phyloP scores from a whole-genome alignment of 75 land plant genomes.

The Sequoia sempervirens region DNA sequence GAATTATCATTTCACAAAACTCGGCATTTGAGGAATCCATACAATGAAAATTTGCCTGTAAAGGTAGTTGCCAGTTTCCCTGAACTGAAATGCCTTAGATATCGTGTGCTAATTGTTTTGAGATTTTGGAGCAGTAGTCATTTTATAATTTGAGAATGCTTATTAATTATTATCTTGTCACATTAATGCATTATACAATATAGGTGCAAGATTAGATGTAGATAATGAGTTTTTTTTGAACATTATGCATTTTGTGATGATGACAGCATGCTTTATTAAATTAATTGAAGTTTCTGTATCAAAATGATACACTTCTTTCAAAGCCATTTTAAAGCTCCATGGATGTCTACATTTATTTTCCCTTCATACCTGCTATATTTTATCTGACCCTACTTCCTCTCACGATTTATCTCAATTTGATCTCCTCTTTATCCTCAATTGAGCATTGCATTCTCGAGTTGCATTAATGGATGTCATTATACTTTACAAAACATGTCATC shows the following conservation, averaged over 20 bases:
- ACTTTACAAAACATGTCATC: not conserved
- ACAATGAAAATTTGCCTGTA: slow-evolving; percentile 96
- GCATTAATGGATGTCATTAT: not conserved
- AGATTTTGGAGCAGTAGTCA: not conserved
- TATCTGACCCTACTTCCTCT: not conserved
- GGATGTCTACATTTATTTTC: not conserved
- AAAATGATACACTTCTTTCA: not conserved
- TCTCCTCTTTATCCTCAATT: not conserved
- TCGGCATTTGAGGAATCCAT: slow-evolving; percentile 91
- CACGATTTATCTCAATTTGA: not conserved
- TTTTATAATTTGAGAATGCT: not conserved
- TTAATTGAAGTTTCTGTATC: not conserved
- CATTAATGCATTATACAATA: not conserved
- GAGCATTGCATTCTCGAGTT: not conserved
- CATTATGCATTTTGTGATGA: not conserved
- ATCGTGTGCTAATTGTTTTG: not conserved
- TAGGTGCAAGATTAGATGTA: not conserved
- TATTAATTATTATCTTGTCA: not conserved
- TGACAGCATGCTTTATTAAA: not conserved
- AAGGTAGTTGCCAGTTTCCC: slow-evolving; percentile 49
- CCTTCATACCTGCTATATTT: not conserved
- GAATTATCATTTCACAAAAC: slow-evolving; percentile 97
- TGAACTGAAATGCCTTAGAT: not conserved
- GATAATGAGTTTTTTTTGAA: not conserved
- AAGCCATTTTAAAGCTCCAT: not conserved